Evolutionary conservation across 2,329 filamentous ascomycete genomes (phyloP).

Genomic region (Aspergillus transmontanensis): DNA sequence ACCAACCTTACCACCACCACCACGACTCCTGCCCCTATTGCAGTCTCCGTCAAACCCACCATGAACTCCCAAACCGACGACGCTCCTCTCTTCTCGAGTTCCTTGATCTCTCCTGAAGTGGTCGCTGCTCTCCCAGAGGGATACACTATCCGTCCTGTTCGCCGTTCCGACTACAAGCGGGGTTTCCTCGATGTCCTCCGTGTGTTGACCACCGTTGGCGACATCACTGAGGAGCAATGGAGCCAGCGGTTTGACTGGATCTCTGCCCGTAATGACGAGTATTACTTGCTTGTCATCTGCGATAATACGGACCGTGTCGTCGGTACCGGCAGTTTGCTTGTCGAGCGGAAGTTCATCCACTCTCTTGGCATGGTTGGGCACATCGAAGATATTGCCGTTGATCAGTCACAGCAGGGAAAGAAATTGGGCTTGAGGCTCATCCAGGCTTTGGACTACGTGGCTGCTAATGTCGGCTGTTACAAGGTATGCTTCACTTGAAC

Average conservation of each 20-base stretch:
- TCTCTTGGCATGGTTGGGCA: conserved; percentile 70
- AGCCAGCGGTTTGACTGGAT: conserved; percentile 82
- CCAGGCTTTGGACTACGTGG: conserved; percentile 87
- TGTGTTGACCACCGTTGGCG: conserved; percentile 89
- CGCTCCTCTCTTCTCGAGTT: conserved; percentile 70
- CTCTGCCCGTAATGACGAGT: conserved; percentile 69
- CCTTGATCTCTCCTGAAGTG: conserved; percentile 78
- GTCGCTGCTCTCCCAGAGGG: conserved; percentile 72
- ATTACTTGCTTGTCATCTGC: conserved; percentile 85
- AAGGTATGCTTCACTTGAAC: conserved; percentile 56
- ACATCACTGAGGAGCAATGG: conserved; percentile 75
- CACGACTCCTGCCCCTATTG: conserved; percentile 18
- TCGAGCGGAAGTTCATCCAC: conserved; percentile 76
- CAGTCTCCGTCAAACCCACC: conserved; percentile 14
- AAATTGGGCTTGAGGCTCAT: conserved; percentile 92
- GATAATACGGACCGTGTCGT: conserved; percentile 73
- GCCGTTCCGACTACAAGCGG: conserved; percentile 72
- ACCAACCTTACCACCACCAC: conserved; percentile 23
- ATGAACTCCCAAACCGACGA: conserved; percentile 40
- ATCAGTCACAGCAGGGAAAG: conserved; percentile 95
- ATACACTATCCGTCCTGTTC: conserved; percentile 81
- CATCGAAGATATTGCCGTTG: conserved; percentile 96
- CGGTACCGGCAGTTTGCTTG: conserved; percentile 85
- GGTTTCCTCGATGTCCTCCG: conserved; percentile 91
- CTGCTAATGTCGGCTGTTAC: conserved; percentile 88